Evolutionary conservation across 1,139 yeast species (phyloP).

Genomic region (Suhomyces kunorum): DNA sequence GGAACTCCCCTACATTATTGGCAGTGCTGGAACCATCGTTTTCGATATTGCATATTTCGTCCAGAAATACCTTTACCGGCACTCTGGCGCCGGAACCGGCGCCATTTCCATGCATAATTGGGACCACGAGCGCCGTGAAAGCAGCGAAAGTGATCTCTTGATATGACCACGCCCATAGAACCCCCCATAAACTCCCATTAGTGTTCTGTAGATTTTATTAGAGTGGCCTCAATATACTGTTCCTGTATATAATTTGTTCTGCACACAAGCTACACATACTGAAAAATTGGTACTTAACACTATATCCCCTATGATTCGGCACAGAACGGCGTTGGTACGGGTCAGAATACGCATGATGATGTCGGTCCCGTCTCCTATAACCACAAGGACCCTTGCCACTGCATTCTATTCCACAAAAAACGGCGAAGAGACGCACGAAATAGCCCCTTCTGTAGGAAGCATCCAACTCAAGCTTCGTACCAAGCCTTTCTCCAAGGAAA

Average conservation of each 20-base stretch:
- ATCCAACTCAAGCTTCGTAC: conserved; percentile 12
- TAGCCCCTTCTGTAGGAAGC: conserved; percentile 3
- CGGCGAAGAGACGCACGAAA: not conserved
- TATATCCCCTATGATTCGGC: not conserved
- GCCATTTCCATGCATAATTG: conserved; percentile 32
- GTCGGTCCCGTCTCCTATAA: not conserved
- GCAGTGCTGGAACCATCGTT: conserved; percentile 81
- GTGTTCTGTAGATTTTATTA: not conserved
- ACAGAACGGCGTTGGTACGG: not conserved
- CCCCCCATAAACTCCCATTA: not conserved
- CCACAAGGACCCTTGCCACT: not conserved
- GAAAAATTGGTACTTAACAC: conserved; percentile 1
- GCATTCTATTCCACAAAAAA: not conserved
- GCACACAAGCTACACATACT: not conserved
- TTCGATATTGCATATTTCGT: conserved; percentile 77
- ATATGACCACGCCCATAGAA: conserved; percentile 1
- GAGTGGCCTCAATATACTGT: too few species aligned
- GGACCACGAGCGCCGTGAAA: conserved; percentile 16
- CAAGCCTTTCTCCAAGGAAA: conserved; percentile 11
- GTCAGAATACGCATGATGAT: not conserved
- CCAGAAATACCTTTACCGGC: conserved; percentile 51
- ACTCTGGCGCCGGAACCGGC: conserved; percentile 28
- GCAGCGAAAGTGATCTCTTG: conserved; percentile 9
- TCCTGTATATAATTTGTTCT: not conserved
- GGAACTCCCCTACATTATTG: conserved; percentile 81